phyloP scores from a whole-genome alignment of 179 eudicot genomes.

The Spergularia azorica region DNA sequence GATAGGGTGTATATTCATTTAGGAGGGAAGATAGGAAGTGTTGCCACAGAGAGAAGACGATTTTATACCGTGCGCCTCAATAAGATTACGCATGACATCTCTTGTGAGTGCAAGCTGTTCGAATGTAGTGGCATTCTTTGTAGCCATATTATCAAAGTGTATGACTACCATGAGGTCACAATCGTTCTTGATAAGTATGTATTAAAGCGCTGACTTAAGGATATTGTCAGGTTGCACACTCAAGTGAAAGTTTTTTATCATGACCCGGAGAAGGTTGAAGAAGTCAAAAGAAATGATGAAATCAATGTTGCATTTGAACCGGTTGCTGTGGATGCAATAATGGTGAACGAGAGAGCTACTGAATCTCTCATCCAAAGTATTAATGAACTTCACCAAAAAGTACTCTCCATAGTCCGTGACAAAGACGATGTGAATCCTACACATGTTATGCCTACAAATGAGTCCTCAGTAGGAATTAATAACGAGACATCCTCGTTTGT shows the following conservation, averaged over 20 bases:
- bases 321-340: not conserved
- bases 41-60: not conserved
- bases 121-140: slow-evolving; percentile 8
- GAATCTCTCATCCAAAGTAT: too few relatives aligned
- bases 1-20: too few relatives aligned
- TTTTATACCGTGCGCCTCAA: not conserved
- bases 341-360: not conserved
- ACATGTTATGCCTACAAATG: too few relatives aligned
- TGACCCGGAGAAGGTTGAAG: not conserved
- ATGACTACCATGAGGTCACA: not conserved
- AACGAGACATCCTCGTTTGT: too few relatives aligned
- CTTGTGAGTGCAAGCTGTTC: slow-evolving; percentile 3
- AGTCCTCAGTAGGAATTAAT: too few relatives aligned
- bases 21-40: not conserved
- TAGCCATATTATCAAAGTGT: slow-evolving; percentile 3
- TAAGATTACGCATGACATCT: not conserved
- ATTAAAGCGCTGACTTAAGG: slow-evolving; percentile 1
- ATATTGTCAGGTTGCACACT: slow-evolving; percentile 2
- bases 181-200: not conserved
- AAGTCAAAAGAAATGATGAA: not conserved
- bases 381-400: too few relatives aligned
- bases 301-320: not conserved
- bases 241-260: not conserved
- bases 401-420: too few relatives aligned
- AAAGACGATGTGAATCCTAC: too few relatives aligned